These are phyloP conservation scores for Phytophthora constricta DNA, from an alignment of 352 stramenopile genomes.

Conservation along the genomic window DNA sequence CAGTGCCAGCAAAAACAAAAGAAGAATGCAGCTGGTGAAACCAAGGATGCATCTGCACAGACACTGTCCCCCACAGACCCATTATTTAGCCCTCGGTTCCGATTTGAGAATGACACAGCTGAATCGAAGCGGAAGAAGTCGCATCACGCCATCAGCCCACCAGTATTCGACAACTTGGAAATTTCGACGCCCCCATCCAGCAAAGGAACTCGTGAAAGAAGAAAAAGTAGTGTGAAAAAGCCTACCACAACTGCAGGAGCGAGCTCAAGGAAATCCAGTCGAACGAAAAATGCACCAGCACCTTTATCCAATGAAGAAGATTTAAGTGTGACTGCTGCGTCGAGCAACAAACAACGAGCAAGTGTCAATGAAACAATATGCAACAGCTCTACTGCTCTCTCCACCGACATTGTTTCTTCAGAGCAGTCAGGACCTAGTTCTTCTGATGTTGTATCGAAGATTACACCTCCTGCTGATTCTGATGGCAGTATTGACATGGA, in stretches of 20 bases:
- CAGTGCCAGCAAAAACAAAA: slow-evolving; percentile 27
- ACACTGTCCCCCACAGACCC: slow-evolving; percentile 54
- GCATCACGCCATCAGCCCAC: slow-evolving; percentile 1
- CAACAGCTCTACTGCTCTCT: too few relatives aligned
- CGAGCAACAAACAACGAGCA: too few relatives aligned
- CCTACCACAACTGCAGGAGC: slow-evolving; percentile 1
- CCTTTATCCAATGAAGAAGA: too few relatives aligned
- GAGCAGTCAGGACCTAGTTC: neutral
- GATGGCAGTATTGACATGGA: neutral
- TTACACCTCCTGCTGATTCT: too few relatives aligned
- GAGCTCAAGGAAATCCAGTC: neutral
- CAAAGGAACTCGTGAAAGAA: slow-evolving; percentile 23
- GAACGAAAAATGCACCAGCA: slow-evolving; percentile 5
- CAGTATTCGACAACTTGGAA: neutral
- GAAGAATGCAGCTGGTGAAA: neutral
- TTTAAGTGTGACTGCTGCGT: too few relatives aligned
- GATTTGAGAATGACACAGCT: slow-evolving; percentile 43
- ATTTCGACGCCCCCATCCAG: slow-evolving; percentile 1
- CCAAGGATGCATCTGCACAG: slow-evolving; percentile 2
- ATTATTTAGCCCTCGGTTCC: slow-evolving; percentile 75
- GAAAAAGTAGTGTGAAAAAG: slow-evolving; percentile 33
- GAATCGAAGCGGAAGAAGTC: slow-evolving; percentile 13
- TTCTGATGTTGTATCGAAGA: neutral
- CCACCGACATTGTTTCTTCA: neutral
- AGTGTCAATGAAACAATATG: too few relatives aligned